phyloP scores from a whole-genome alignment of 2,329 filamentous ascomycete species.

The Fusarium foetens region DNA sequence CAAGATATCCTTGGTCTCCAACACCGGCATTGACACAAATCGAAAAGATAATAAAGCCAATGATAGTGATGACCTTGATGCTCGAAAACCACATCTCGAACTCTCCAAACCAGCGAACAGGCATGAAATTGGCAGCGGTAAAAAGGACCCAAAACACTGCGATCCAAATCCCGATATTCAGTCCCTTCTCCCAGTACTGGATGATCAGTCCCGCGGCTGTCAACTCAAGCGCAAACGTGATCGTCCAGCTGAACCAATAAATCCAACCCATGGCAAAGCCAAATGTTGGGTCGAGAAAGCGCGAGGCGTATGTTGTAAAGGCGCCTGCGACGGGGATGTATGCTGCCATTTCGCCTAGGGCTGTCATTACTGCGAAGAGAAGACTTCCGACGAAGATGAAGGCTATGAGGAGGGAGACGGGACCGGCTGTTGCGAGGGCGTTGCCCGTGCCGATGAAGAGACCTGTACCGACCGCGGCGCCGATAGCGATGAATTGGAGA shows the following conservation, averaged over 20 bases:
- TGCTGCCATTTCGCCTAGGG: slow-evolving; percentile 64
- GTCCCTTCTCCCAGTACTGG: slow-evolving; percentile 66
- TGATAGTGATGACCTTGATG: slow-evolving; percentile 68
- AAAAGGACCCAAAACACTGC: slow-evolving; percentile 65
- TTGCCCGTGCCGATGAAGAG: slow-evolving; percentile 60
- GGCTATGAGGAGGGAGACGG: slow-evolving; percentile 22
- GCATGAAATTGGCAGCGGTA: slow-evolving; percentile 65
- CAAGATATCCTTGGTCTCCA: slow-evolving; percentile 58
- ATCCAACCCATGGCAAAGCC: slow-evolving; percentile 70
- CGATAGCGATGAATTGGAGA: slow-evolving; percentile 64
- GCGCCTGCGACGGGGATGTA: slow-evolving; percentile 65
- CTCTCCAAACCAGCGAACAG: slow-evolving; percentile 68
- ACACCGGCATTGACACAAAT: slow-evolving; percentile 63
- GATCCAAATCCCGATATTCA: slow-evolving; percentile 68
- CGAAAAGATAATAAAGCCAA: slow-evolving; percentile 64
- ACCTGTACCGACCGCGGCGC: slow-evolving; percentile 70
- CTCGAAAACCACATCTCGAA: slow-evolving; percentile 70
- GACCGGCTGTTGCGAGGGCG: slow-evolving; percentile 16
- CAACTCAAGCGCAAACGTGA: slow-evolving; percentile 67
- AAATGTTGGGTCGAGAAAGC: slow-evolving; percentile 65
- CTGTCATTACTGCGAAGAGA: slow-evolving; percentile 25
- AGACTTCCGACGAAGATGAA: slow-evolving; percentile 25
- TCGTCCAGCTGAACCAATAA: slow-evolving; percentile 71
- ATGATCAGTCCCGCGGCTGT: slow-evolving; percentile 68
- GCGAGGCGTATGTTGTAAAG: slow-evolving; percentile 62